Evolutionary conservation across 805 yeast species (phyloP).

Genomic region (Candida sakaeoensis): DNA sequence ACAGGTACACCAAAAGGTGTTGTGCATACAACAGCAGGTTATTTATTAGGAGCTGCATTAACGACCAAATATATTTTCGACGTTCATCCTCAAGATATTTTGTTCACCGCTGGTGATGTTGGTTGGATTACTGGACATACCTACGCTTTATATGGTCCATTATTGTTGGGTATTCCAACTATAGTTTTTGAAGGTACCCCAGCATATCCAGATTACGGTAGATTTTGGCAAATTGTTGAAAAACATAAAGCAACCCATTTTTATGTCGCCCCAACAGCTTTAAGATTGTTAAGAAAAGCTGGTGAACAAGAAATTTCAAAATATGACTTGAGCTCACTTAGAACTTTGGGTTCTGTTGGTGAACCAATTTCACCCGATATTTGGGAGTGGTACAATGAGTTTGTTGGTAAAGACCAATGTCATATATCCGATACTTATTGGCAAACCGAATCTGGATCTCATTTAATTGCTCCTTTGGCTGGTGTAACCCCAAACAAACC

Average conservation of each 20-base stretch:
- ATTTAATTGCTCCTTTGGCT: constrained; percentile 72
- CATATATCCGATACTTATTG: constrained; percentile 82
- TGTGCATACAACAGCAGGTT: constrained; percentile 79
- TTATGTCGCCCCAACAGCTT: constrained; percentile 82
- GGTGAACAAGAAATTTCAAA: constrained; percentile 62
- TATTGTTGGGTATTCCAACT: constrained; percentile 71
- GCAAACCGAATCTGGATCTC: constrained; percentile 88
- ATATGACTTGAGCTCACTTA: constrained; percentile 59
- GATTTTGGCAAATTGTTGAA: constrained; percentile 78
- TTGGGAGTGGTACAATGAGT: constrained; percentile 82
- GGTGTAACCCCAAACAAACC: constrained; percentile 77
- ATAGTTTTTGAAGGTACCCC: constrained; percentile 86
- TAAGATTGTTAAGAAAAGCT: constrained; percentile 70
- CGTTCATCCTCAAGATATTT: constrained; percentile 65
- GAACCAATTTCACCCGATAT: constrained; percentile 84
- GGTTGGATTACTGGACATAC: constrained; percentile 94
- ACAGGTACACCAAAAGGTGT: constrained; percentile 90
- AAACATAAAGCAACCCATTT: constrained; percentile 71
- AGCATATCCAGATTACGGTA: constrained; percentile 73
- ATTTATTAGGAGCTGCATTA: constrained; percentile 65
- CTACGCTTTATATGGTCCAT: constrained; percentile 78
- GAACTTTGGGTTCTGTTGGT: constrained; percentile 80
- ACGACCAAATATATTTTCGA: constrained; percentile 77
- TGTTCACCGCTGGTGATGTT: constrained; percentile 86
- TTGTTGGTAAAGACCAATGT: constrained; percentile 65